Evolutionary conservation across 371 early-diverging fungal genomes (phyloP), one percentile per base, ranked within the genome.

Genomic region (Rhizomucor miehei): DNA sequence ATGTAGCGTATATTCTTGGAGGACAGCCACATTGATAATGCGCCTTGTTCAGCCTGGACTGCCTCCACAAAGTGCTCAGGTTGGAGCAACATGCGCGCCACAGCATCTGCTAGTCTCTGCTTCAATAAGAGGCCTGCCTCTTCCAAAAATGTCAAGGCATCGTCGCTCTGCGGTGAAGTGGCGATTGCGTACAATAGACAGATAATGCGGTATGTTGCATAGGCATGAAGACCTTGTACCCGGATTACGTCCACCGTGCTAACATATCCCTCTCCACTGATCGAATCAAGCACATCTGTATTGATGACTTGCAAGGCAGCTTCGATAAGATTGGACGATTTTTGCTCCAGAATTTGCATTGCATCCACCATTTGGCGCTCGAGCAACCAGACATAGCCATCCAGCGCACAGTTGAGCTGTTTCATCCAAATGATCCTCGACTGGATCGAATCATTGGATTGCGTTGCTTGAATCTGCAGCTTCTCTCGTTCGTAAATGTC

Each of bases 371-470:
- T 52, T 4, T 65, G 52, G 3, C 65, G 56, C 35, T 74, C 70
- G 47, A 74, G 24, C 1, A 78, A 25, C 78, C 78, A 78, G 13
- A 66, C 48, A 36, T 75, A 78, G 2, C 67, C 71, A 48, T 72
- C 73, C 2, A 72, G 35, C 6, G 71, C 51, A 20, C 59, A 52
- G 14, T 48, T 58, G 19, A 76, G 24, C 54, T 60, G 64, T 6
- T 43, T 56, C 2, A 70, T 56, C 75, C 73, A 74, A 24, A 52
- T 36, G 5, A 51, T 25, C 44, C 56, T 59, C 1, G 21, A 37
- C 19, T 46, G 6, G 25, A 17, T 34, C 37, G 39, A 20, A 29
- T 29, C 29, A 29, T 23, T 43, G 13, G 41, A 57, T 5, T 9
- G 17, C 11, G 41, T 41, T 11, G 19, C 3, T 41, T 43, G 46